Conservation (phyloP, 805 yeast species). For the Candida krabiensis region DNA sequence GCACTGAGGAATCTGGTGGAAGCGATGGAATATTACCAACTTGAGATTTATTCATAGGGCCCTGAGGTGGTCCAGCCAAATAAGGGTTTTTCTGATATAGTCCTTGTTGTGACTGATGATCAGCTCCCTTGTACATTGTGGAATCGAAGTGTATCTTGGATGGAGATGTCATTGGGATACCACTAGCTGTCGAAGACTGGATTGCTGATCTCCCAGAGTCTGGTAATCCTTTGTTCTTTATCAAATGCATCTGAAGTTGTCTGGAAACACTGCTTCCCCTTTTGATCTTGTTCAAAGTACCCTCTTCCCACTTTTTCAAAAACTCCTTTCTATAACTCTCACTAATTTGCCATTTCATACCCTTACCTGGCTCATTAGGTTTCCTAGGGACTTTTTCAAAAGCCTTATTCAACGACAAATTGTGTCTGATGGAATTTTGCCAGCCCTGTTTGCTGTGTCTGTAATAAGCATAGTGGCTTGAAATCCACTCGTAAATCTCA, state of each 20-base stretch:
- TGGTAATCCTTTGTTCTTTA: constrained; percentile 54
- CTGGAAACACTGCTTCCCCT: constrained; percentile 81
- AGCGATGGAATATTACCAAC: neutral
- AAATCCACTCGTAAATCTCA: constrained; percentile 91
- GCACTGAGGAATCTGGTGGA: constrained; percentile 4
- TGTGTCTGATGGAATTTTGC: constrained; percentile 98
- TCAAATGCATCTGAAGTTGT: constrained; percentile 74
- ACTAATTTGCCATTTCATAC: constrained; percentile 98
- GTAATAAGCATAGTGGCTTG: constrained; percentile 86
- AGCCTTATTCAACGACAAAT: constrained; percentile 90
- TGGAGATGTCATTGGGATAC: constrained; percentile 6
- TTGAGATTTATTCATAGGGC: neutral
- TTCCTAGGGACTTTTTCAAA: constrained; percentile 96
- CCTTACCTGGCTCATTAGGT: constrained; percentile 97
- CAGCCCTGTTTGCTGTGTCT: constrained; percentile 92
- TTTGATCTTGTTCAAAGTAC: constrained; percentile 69
- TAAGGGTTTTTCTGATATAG: constrained; percentile 2
- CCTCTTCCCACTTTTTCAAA: constrained; percentile 73
- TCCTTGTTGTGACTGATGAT: constrained; percentile 3
- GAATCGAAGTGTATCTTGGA: constrained; percentile 9
- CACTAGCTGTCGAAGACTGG: constrained; percentile 6
- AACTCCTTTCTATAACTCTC: constrained; percentile 84
- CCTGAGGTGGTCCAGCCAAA: constrained; percentile 1
- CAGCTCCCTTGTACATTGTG: constrained; percentile 12
- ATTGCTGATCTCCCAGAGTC: constrained; percentile 37